phyloP scores from a whole-genome alignment of 495 filamentous ascomycete species.

The Annulohypoxylon maeteangense region DNA sequence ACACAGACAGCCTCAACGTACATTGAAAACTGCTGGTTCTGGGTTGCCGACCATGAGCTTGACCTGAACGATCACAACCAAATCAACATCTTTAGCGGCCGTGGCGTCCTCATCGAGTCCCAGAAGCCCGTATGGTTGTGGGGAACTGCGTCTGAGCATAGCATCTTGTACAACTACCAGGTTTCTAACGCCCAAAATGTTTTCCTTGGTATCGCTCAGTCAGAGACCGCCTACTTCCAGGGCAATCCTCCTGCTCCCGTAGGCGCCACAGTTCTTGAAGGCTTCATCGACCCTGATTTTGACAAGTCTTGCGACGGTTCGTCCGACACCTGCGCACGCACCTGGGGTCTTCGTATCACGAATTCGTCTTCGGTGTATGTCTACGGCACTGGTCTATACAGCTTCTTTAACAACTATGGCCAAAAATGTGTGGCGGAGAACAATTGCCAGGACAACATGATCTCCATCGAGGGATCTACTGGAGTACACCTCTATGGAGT shows the following conservation, averaged over 20 bases:
- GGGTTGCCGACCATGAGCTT: slow-evolving; percentile 94
- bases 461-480: slow-evolving; percentile 74
- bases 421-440: slow-evolving; percentile 79
- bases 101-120: slow-evolving; percentile 81
- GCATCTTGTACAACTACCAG: slow-evolving; percentile 88
- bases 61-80: slow-evolving; percentile 80
- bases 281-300: slow-evolving; percentile 82
- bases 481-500: slow-evolving; percentile 79
- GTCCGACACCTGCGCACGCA: slow-evolving; percentile 73
- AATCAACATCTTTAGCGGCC: slow-evolving; percentile 91
- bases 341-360: slow-evolving; percentile 85
- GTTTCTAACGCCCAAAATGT: slow-evolving; percentile 81
- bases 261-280: slow-evolving; percentile 70
- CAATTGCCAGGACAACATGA: slow-evolving; percentile 87
- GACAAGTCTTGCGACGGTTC: slow-evolving; percentile 68
- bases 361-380: slow-evolving; percentile 73
- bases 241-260: slow-evolving; percentile 79
- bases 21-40: slow-evolving; percentile 94
- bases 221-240: slow-evolving; percentile 94
- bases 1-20: slow-evolving; percentile 76
- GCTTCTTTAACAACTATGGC: slow-evolving; percentile 86
- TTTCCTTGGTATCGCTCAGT: slow-evolving; percentile 87
- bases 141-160: slow-evolving; percentile 88
- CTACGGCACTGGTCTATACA: slow-evolving; percentile 85
- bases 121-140: slow-evolving; percentile 74